Percentiles rank a stretch among this genome's conserved stretches.
phyloP scores from a whole-genome alignment of 164 flowering plant genomes.

The Liquidambar formosana region DNA sequence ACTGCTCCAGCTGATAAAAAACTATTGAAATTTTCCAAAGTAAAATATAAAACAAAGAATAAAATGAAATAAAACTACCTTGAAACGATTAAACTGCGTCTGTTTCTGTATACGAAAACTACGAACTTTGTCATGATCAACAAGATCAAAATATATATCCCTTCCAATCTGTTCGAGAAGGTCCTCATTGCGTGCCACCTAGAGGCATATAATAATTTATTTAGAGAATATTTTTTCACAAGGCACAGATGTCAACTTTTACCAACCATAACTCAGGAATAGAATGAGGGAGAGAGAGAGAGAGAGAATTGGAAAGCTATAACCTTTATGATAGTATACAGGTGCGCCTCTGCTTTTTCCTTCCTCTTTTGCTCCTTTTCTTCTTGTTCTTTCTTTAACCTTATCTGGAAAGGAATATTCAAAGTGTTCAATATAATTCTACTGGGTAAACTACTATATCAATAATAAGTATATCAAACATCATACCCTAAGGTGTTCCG shows the following conservation, averaged over 20 bases:
- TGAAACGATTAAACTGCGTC: conserved; percentile 1
- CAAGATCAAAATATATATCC: conserved; percentile 13
- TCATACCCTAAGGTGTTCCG: conserved; percentile 73
- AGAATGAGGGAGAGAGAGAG: no score
- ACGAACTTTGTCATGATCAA: conserved; percentile 15
- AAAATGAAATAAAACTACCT: no score
- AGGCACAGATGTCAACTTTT: not conserved
- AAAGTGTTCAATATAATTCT: not conserved
- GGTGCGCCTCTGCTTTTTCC: conserved; percentile 80
- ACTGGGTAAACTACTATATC: no score
- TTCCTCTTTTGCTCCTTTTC: conserved; percentile 79
- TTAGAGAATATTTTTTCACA: not conserved
- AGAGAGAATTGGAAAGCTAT: not conserved
- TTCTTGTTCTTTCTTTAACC: conserved; percentile 85
- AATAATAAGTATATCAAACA: not conserved
- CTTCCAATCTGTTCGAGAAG: conserved; percentile 15
- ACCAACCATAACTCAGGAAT: no score
- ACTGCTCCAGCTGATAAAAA: not conserved
- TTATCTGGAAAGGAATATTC: conserved; percentile 37
- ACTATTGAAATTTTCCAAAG: not conserved
- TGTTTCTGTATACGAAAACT: conserved; percentile 13
- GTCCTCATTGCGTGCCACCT: conserved; percentile 15
- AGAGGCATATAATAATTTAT: not conserved
- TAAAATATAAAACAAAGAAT: not conserved
- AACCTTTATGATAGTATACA: conserved; percentile 76